phyloP scores from a whole-genome alignment of 2,329 filamentous ascomycete genomes.

The Pseudogymnoascus destructans region DNA sequence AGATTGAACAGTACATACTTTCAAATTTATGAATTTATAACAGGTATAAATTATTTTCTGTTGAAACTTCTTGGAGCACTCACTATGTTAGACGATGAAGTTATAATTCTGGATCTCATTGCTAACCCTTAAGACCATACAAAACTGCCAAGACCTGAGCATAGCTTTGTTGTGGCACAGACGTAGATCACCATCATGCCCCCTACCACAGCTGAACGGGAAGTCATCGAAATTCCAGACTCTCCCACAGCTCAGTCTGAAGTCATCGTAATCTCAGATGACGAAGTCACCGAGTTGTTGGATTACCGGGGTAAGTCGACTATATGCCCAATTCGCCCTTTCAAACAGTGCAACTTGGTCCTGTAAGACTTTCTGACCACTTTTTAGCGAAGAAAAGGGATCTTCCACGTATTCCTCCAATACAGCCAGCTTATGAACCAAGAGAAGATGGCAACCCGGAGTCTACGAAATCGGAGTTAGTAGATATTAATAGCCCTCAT shows the following conservation, averaged over 20 bases:
- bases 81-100: not conserved
- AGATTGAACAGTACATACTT: not conserved
- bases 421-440: not conserved
- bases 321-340: not conserved
- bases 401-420: not conserved
- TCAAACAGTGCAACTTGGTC: not conserved
- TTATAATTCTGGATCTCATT: not conserved
- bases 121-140: not conserved
- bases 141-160: not conserved
- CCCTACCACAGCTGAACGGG: not conserved
- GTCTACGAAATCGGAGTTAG: not conserved
- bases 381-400: not conserved
- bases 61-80: not conserved
- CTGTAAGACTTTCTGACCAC: not conserved
- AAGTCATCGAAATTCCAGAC: not conserved
- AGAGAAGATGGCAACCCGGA: not conserved
- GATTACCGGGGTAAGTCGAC: not conserved
- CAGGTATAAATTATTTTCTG: not conserved
- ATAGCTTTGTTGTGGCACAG: not conserved
- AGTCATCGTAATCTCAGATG: not conserved
- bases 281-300: not conserved
- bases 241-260: not conserved
- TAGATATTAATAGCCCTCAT: not conserved
- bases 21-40: not conserved
- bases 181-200: not conserved